Evolutionary conservation across 495 filamentous ascomycete genomes (phyloP).

Genomic region (Neurospora africana): DNA sequence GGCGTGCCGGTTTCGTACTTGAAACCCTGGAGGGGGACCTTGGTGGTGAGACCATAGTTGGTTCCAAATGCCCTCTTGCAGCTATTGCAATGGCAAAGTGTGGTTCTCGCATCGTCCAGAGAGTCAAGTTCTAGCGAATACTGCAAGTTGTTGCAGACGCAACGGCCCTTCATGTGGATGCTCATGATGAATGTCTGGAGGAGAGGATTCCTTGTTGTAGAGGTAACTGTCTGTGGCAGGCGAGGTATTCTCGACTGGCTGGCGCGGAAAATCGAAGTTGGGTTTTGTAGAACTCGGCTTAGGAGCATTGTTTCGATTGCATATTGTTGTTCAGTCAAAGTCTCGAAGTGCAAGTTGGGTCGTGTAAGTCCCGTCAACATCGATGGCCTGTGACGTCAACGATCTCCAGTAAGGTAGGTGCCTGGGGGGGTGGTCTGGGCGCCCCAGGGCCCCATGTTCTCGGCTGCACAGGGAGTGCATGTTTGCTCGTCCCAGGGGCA

Average conservation of each 20-base stretch:
- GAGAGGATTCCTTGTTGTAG: not conserved
- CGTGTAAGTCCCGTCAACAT: not conserved
- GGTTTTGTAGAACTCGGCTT: not conserved
- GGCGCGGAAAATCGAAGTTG: not conserved
- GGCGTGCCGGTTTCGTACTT: constrained; percentile 12
- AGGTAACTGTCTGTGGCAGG: not conserved
- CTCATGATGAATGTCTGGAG: constrained; percentile 2
- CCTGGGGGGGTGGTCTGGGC: not conserved
- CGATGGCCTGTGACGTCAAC: not conserved
- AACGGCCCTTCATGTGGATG: constrained; percentile 12
- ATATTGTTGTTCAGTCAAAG: not conserved
- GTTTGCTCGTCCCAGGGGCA: not conserved
- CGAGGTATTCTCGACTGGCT: not conserved
- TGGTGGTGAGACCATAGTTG: constrained; percentile 54
- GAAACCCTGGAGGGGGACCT: constrained; percentile 27
- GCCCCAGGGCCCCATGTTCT: not conserved
- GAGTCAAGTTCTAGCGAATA: constrained; percentile 14
- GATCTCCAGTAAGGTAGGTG: not conserved
- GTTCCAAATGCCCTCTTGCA: constrained; percentile 56
- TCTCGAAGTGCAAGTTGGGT: not conserved
- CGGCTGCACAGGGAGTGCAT: not conserved
- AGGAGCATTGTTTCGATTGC: not conserved
- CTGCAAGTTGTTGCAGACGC: constrained; percentile 12
- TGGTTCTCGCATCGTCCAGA: constrained; percentile 42
- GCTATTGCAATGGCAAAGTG: constrained; percentile 55